phyloP scores from a whole-genome alignment of 805 yeast species.

The Candida verbasci region DNA sequence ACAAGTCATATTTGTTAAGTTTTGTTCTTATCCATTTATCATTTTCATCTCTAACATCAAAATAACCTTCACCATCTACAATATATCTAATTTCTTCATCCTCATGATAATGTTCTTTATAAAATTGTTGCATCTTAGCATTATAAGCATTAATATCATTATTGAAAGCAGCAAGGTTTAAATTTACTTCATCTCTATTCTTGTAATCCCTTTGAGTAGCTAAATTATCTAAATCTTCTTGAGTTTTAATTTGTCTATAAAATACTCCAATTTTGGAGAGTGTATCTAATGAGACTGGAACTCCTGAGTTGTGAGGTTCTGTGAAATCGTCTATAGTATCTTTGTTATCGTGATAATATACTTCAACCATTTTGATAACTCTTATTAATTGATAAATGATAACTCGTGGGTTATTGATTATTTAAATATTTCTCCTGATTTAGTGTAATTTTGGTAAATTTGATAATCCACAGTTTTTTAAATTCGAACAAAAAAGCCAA shows the following conservation, averaged over 20 bases:
- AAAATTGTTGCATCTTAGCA: constrained; percentile 64
- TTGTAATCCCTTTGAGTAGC: constrained; percentile 71
- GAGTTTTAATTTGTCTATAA: constrained; percentile 48
- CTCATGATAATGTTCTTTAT: constrained; percentile 86
- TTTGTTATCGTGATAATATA: constrained; percentile 64
- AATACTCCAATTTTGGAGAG: constrained; percentile 64
- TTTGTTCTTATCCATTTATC: constrained; percentile 75
- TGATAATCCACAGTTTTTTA: too few species aligned
- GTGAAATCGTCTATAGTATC: constrained; percentile 55
- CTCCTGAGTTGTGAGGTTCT: constrained; percentile 70
- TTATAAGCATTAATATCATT: constrained; percentile 52
- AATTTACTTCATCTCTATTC: constrained; percentile 69
- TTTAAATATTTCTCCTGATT: too few species aligned
- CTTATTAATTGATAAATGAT: too few species aligned
- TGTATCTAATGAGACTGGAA: constrained; percentile 43
- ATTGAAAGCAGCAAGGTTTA: constrained; percentile 59
- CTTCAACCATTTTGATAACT: constrained; percentile 17
- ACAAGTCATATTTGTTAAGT: constrained; percentile 59
- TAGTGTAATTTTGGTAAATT: too few species aligned
- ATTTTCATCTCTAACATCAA: constrained; percentile 70
- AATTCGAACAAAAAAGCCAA: too few species aligned
- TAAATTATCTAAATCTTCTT: constrained; percentile 55
- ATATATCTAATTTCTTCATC: constrained; percentile 95
- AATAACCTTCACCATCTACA: constrained; percentile 85
- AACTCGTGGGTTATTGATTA: background rate